Percentiles rank a stretch among this genome's conserved stretches.
phyloP scores from a whole-genome alignment of 768 basidiomycete genomes.

The Macrolepiota dolichaula region DNA sequence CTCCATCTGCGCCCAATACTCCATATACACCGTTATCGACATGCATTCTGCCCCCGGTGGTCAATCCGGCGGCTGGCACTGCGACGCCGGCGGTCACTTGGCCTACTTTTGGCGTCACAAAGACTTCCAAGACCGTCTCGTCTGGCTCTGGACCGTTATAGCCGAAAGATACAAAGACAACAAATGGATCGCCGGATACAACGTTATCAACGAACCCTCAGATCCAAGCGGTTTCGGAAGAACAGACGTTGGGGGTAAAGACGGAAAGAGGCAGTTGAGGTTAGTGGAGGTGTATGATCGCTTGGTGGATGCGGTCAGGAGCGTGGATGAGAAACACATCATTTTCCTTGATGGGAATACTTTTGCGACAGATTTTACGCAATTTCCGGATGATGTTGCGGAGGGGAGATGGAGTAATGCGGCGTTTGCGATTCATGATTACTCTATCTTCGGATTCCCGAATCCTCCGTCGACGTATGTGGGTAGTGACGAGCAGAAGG shows the following conservation, averaged over 20 bases:
- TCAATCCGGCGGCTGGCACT: conserved; percentile 79
- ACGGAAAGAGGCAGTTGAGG: conserved; percentile 41
- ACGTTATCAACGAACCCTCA: conserved; percentile 79
- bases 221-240: conserved; percentile 39
- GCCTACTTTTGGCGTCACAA: conserved; percentile 78
- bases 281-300: conserved; percentile 66
- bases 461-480: conserved; percentile 56
- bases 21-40: conserved; percentile 79
- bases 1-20: conserved; percentile 64
- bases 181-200: conserved; percentile 82
- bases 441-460: conserved; percentile 70
- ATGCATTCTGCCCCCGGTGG: conserved; percentile 76
- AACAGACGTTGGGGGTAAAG: conserved; percentile 1
- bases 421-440: conserved; percentile 79
- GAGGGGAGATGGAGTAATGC: conserved; percentile 62
- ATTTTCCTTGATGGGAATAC: conserved; percentile 85
- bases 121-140: conserved; percentile 75
- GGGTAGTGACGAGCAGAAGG: conserved; percentile 49
- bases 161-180: conserved; percentile 72
- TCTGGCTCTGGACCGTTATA: conserved; percentile 76
- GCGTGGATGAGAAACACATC: conserved; percentile 64
- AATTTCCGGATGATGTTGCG: conserved; percentile 52
- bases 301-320: conserved; percentile 65
- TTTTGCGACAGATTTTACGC: conserved; percentile 73
- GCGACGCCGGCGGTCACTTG: conserved; percentile 65